These are phyloP conservation scores for Candida sp. DNA, from an alignment of 1,139 yeast genomes.

Conservation along the genomic window DNA sequence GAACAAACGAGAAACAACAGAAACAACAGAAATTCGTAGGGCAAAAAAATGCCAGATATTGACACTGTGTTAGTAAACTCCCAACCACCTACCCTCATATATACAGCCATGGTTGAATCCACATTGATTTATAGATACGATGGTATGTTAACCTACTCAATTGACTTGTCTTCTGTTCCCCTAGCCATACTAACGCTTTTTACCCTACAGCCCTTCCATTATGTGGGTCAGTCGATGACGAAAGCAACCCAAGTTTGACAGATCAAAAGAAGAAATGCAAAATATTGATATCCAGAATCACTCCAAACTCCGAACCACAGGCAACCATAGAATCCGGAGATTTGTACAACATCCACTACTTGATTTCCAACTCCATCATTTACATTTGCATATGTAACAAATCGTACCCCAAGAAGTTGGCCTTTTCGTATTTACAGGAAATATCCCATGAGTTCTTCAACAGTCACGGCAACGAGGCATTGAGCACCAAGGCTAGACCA, in stretches of 20 bases:
- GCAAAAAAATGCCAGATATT: background rate
- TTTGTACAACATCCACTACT: slow-evolving; percentile 72
- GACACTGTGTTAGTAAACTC: slow-evolving; percentile 3
- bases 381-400: slow-evolving; percentile 79
- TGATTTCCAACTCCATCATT: slow-evolving; percentile 64
- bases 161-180: background rate
- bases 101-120: slow-evolving; percentile 62
- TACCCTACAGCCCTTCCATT: slow-evolving; percentile 70
- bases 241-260: slow-evolving; percentile 50
- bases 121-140: slow-evolving; percentile 75
- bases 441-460: slow-evolving; percentile 81
- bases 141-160: slow-evolving; percentile 46
- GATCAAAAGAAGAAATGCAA: slow-evolving; percentile 91
- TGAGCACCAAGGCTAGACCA: slow-evolving; percentile 70
- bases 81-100: background rate
- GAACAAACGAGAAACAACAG: background rate
- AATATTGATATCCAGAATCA: slow-evolving; percentile 74
- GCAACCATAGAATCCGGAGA: slow-evolving; percentile 85
- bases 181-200: slow-evolving; percentile 1
- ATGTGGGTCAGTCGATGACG: slow-evolving; percentile 93
- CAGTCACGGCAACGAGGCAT: slow-evolving; percentile 77
- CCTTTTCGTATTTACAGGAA: slow-evolving; percentile 86
- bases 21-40: background rate
- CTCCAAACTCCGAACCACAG: slow-evolving; percentile 80
- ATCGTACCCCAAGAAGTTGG: slow-evolving; percentile 86